Percentiles rank a stretch among this genome's conserved stretches.
Conservation (phyloP, 345 rosid species). For the Rhizophora apiculata region DNA sequence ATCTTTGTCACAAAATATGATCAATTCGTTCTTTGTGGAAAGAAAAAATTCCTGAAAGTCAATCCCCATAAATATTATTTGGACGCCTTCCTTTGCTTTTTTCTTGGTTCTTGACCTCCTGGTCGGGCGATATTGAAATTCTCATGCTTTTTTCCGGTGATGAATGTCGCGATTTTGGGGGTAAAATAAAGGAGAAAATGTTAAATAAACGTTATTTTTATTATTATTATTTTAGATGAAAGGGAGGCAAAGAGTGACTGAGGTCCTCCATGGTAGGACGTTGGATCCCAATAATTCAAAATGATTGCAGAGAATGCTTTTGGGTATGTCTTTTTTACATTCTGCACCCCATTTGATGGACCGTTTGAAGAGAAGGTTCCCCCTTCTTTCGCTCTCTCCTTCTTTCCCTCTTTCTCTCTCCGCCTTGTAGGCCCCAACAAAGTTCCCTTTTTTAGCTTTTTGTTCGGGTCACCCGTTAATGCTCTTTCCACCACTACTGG, state of each 20-base stretch:
- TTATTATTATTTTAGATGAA: constrained; percentile 22
- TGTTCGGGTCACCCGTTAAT: too few relatives aligned
- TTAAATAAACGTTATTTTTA: too few relatives aligned
- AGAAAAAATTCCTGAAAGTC: too few relatives aligned
- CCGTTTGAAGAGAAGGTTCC: neutral
- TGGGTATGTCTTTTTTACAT: neutral
- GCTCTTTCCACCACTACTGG: neutral
- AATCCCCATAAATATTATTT: too few relatives aligned
- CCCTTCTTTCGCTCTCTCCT: neutral
- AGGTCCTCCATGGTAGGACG: constrained; percentile 13
- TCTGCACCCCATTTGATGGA: constrained; percentile 2
- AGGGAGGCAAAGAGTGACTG: constrained; percentile 13
- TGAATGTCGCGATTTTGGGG: neutral
- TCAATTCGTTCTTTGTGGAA: too few relatives aligned
- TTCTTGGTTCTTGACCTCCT: too few relatives aligned
- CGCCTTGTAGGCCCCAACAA: too few relatives aligned
- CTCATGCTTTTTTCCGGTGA: neutral
- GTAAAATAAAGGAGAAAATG: neutral
- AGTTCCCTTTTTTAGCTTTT: neutral
- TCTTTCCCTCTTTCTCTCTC: neutral
- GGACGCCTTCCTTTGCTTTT: too few relatives aligned
- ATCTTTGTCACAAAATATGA: too few relatives aligned
- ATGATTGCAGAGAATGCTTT: constrained; percentile 34
- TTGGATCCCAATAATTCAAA: constrained; percentile 41
- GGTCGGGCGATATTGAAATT: too few relatives aligned